Conservation (phyloP, 768 basidiomycete species). For the Lentinus tigrinus region DNA sequence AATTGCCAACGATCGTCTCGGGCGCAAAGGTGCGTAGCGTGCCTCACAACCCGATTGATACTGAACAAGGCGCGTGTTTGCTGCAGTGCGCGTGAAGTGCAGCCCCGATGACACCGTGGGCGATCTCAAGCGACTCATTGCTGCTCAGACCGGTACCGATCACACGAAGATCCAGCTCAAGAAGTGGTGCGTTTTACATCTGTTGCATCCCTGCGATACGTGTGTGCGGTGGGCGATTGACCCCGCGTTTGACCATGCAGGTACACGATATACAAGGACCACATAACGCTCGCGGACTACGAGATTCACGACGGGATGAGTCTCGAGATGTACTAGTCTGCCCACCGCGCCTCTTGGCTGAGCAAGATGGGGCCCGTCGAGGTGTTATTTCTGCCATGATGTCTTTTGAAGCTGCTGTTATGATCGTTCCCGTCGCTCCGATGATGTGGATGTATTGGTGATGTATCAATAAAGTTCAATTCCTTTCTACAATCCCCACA, state of each 20-base stretch:
- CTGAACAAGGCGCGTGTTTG: too few species aligned
- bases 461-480: constrained; percentile 11
- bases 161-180: constrained; percentile 85
- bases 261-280: constrained; percentile 96
- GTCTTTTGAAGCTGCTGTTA: too few species aligned
- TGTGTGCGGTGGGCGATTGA: background rate
- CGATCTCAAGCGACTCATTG: constrained; percentile 95
- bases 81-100: constrained; percentile 90
- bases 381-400: too few species aligned
- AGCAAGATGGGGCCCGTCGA: too few species aligned
- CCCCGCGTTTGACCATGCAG: constrained; percentile 35
- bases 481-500: too few species aligned
- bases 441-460: constrained; percentile 8
- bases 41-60: too few species aligned
- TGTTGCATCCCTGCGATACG: background rate
- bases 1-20: constrained; percentile 94
- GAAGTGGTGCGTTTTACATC: constrained; percentile 74
- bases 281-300: constrained; percentile 89
- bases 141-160: constrained; percentile 92
- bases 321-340: constrained; percentile 78
- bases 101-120: constrained; percentile 95
- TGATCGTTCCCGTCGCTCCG: background rate
- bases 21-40: constrained; percentile 73
- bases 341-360: background rate
- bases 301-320: constrained; percentile 94